Evolutionary conservation across 345 rosid genomes (phyloP).

Genomic region (Eucalyptus guilfoylei): DNA sequence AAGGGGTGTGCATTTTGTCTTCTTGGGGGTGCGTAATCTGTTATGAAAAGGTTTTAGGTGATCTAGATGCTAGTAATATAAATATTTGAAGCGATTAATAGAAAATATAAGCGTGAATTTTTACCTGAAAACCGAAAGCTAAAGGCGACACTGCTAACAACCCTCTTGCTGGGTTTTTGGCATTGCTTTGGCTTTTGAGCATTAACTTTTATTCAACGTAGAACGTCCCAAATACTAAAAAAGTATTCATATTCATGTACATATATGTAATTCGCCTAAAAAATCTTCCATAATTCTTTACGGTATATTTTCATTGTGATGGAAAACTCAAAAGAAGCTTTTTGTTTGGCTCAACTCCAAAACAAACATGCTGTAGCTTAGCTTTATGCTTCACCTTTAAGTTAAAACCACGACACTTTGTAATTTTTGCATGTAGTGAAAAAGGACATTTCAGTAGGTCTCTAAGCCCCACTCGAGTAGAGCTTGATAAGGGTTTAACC

Average conservation of each 20-base stretch:
- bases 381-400: neutral
- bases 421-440: neutral
- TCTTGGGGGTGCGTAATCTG: neutral
- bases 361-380: neutral
- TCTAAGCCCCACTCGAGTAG: neutral
- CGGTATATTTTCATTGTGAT: neutral
- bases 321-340: neutral
- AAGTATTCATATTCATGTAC: neutral
- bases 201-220: neutral
- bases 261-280: neutral
- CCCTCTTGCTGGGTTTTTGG: neutral
- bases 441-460: neutral
- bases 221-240: neutral
- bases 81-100: neutral
- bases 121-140: neutral
- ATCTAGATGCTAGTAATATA: neutral
- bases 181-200: neutral
- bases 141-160: neutral
- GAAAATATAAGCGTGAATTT: neutral
- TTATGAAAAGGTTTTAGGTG: neutral
- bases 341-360: neutral
- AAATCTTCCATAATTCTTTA: neutral
- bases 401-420: neutral
- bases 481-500: neutral
- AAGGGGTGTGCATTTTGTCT: neutral